Evolutionary conservation across 768 basidiomycete species (phyloP).

Genomic region (Crassisporium funariophilum): DNA sequence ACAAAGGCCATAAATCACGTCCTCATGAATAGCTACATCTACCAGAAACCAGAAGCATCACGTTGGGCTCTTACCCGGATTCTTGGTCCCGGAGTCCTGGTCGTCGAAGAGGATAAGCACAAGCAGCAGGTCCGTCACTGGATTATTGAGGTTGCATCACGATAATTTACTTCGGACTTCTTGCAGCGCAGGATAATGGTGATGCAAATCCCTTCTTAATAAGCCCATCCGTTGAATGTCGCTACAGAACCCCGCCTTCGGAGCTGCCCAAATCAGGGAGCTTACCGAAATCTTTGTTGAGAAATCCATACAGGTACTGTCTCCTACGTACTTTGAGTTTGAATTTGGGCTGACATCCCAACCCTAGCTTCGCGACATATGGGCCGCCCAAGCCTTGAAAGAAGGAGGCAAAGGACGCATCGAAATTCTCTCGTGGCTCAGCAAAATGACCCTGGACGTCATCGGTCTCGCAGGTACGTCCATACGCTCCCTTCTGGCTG

Average conservation of each 20-base stretch:
- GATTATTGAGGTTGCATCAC: neutral
- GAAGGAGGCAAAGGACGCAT: slow-evolving; percentile 35
- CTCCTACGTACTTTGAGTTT: neutral
- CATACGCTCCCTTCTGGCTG: slow-evolving; percentile 7
- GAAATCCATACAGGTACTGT: slow-evolving; percentile 52
- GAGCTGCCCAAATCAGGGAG: slow-evolving; percentile 57
- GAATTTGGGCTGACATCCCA: neutral
- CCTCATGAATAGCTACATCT: slow-evolving; percentile 54
- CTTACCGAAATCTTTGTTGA: slow-evolving; percentile 58
- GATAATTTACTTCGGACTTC: neutral
- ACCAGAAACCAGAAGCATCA: slow-evolving; percentile 52
- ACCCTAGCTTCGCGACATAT: slow-evolving; percentile 51
- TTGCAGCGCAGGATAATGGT: slow-evolving; percentile 48
- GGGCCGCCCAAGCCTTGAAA: slow-evolving; percentile 36
- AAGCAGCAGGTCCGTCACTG: slow-evolving; percentile 39
- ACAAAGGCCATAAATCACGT: slow-evolving; percentile 65
- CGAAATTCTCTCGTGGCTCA: slow-evolving; percentile 67
- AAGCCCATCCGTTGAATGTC: neutral
- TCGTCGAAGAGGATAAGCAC: slow-evolving; percentile 50
- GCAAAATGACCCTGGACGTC: slow-evolving; percentile 71
- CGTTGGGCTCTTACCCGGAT: slow-evolving; percentile 41
- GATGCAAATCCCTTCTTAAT: neutral
- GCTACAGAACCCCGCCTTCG: slow-evolving; percentile 66
- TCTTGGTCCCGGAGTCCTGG: slow-evolving; percentile 51
- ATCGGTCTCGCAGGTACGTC: slow-evolving; percentile 70